A percentile compares a stretch with the other conserved stretches of the same genome.
These are phyloP conservation scores for Chloromonas sp. DNA, from an alignment of 163 green algal genomes.

Conservation along the genomic window DNA sequence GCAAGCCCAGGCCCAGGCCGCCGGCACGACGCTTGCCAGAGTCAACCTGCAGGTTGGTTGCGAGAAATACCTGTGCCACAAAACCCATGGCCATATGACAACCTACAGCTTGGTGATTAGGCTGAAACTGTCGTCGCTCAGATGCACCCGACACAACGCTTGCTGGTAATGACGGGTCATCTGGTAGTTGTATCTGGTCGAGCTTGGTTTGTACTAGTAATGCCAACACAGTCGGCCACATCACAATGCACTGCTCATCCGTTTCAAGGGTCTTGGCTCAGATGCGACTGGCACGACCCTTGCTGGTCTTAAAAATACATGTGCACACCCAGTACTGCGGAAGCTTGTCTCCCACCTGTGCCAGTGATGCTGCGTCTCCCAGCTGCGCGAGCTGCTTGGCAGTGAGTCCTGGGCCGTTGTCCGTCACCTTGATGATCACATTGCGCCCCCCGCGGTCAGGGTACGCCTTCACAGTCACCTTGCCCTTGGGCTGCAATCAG, in stretches of 20 bases:
- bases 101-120: no score
- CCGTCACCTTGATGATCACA: constrained; percentile 16
- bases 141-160: no score
- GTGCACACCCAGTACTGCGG: no score
- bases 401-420: neutral
- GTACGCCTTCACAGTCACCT: constrained; percentile 12
- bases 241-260: no score
- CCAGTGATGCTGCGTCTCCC: neutral
- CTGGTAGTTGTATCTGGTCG: no score
- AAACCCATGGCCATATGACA: neutral
- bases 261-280: no score
- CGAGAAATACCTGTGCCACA: neutral
- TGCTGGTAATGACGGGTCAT: no score
- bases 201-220: no score
- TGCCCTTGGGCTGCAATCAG: constrained; percentile 1
- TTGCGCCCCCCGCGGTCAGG: neutral
- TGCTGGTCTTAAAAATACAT: no score
- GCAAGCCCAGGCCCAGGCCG: constrained; percentile 16
- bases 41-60: neutral
- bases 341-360: neutral
- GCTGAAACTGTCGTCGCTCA: no score
- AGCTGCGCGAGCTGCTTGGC: neutral
- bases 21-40: constrained; percentile 6
- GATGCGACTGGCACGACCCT: no score
- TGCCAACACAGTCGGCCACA: no score